Percentiles rank a stretch among this genome's conserved stretches.
These are phyloP conservation scores for Microbotryum violaceum DNA, from an alignment of 1,284 basidiomycete genomes.

Conservation along the genomic window DNA sequence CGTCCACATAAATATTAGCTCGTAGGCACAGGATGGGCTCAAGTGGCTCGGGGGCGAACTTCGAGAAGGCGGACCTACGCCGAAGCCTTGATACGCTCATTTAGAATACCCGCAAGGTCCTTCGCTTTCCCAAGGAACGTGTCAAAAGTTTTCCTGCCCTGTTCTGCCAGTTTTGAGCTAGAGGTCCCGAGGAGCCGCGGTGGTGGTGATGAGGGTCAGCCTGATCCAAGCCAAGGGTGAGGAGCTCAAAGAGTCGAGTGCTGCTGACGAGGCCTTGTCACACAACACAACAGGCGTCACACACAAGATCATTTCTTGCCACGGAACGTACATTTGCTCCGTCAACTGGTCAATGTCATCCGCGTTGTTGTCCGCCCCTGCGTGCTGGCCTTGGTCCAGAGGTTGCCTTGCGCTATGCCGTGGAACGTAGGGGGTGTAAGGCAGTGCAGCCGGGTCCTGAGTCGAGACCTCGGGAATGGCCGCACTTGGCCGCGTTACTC, in stretches of 20 bases:
- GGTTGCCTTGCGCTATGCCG: background rate
- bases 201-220: too few species aligned
- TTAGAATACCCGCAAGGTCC: constrained; percentile 17
- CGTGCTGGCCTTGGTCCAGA: background rate
- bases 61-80: constrained; percentile 8
- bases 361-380: background rate
- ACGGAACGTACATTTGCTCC: constrained; percentile 23
- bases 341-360: constrained; percentile 26
- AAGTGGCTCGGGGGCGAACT: too few species aligned
- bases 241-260: background rate
- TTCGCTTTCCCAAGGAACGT: constrained; percentile 19
- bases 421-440: constrained; percentile 26
- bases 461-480: background rate
- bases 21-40: too few species aligned
- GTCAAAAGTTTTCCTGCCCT: constrained; percentile 24
- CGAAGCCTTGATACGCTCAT: constrained; percentile 15
- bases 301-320: too few species aligned
- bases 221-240: too few species aligned
- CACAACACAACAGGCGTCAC: too few species aligned
- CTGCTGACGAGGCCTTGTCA: background rate
- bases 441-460: background rate
- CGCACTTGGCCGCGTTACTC: background rate
- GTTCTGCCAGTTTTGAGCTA: constrained; percentile 27
- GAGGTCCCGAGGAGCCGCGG: too few species aligned
- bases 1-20: too few species aligned